These are phyloP conservation scores for Circinella umbellata DNA, from an alignment of 371 early-diverging fungal genomes.

Conservation along the genomic window DNA sequence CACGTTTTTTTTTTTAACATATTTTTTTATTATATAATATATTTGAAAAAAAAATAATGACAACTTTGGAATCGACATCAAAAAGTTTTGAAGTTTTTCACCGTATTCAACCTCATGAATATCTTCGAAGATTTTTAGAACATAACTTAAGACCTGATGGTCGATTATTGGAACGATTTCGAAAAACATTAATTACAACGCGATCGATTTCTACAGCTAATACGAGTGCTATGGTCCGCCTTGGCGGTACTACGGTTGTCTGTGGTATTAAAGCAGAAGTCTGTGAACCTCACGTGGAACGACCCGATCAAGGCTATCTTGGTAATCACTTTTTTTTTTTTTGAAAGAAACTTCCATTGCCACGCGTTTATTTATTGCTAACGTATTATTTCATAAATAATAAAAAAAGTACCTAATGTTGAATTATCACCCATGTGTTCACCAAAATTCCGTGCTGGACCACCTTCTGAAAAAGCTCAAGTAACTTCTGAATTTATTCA, in stretches of 20 bases:
- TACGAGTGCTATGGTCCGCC: conserved; percentile 86
- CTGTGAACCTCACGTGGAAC: conserved; percentile 74
- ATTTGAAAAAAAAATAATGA: conserved; percentile 7
- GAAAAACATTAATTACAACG: conserved; percentile 63
- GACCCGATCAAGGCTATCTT: conserved; percentile 79
- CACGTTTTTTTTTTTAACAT: no score
- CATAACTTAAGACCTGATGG: conserved; percentile 88
- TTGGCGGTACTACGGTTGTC: conserved; percentile 90
- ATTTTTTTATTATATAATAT: background rate
- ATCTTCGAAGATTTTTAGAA: conserved; percentile 80
- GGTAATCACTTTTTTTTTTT: conserved; percentile 45
- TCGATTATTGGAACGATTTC: conserved; percentile 64
- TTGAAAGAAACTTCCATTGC: background rate
- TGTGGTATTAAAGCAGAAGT: conserved; percentile 97
- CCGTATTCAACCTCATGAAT: conserved; percentile 87
- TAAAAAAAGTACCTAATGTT: conserved; percentile 80
- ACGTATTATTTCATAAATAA: no score
- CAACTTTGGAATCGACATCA: conserved; percentile 14
- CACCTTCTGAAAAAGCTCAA: conserved; percentile 87
- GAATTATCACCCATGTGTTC: conserved; percentile 91
- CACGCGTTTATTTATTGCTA: background rate
- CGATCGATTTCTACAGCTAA: conserved; percentile 83
- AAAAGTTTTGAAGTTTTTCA: conserved; percentile 61
- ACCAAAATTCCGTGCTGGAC: conserved; percentile 82
- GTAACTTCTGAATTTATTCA: conserved; percentile 80